Percentiles rank a stretch among this genome's conserved stretches.
These are phyloP conservation scores for Saccharomycopsis synnaedendra DNA, from an alignment of 805 yeast genomes.

Conservation along the genomic window DNA sequence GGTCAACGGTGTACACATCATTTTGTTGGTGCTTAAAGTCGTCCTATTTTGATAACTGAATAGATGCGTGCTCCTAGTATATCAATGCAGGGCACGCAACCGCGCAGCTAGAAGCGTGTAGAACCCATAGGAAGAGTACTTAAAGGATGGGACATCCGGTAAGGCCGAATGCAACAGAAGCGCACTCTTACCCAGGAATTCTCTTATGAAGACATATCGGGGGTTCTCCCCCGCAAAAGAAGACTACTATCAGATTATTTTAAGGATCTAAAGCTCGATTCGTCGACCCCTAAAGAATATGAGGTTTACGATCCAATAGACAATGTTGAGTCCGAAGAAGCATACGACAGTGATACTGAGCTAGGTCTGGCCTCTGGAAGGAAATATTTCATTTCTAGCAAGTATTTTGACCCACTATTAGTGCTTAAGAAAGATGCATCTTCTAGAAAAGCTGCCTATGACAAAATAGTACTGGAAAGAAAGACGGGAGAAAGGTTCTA, in stretches of 20 bases:
- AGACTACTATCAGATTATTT: conserved; percentile 1
- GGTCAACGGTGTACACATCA: not conserved
- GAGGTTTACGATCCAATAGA: too few species aligned
- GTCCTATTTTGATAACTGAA: too few species aligned
- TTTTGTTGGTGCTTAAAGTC: too few species aligned
- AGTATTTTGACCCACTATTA: conserved; percentile 6
- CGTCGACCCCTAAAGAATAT: too few species aligned
- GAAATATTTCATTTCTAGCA: conserved; percentile 8
- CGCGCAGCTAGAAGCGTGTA: not conserved
- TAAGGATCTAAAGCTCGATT: not conserved
- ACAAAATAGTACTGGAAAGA: not conserved
- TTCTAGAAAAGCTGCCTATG: not conserved
- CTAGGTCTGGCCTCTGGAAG: too few species aligned
- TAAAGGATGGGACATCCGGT: too few species aligned
- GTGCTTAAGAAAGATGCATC: not conserved
- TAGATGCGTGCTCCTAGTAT: too few species aligned
- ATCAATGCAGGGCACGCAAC: too few species aligned
- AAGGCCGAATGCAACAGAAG: not conserved
- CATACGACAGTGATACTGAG: too few species aligned
- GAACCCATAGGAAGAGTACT: too few species aligned
- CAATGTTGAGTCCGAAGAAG: too few species aligned
- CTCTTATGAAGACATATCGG: not conserved
- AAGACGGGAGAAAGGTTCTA: not conserved
- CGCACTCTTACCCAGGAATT: not conserved
- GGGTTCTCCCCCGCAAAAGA: not conserved